Percentiles rank a stretch among this genome's conserved stretches.
phyloP scores from a whole-genome alignment of 257 asterid genomes.

The Coffea canephora region DNA sequence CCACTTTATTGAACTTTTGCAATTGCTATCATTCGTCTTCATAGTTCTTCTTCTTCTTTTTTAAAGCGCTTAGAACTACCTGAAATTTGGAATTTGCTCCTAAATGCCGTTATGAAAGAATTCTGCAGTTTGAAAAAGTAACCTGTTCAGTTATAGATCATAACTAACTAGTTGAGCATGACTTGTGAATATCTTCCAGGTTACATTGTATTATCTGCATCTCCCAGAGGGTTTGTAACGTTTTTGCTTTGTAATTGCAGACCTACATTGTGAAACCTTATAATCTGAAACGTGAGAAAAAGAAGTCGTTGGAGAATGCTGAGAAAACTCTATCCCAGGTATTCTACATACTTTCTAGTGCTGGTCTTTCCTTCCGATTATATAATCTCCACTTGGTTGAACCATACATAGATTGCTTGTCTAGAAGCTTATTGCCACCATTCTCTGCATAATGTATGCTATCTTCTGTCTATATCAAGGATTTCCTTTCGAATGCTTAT shows the following conservation, averaged over 20 bases:
- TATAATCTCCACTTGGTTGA: neutral
- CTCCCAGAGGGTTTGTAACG: neutral
- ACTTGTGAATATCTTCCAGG: conserved; percentile 9
- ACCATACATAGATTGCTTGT: neutral
- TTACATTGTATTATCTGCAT: neutral
- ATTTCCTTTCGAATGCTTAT: neutral
- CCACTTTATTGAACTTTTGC: neutral
- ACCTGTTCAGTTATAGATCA: neutral
- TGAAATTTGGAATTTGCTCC: neutral
- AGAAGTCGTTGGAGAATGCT: conserved; percentile 53
- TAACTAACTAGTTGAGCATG: neutral
- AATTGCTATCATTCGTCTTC: neutral
- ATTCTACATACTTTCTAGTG: conserved; percentile 11
- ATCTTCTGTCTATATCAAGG: neutral
- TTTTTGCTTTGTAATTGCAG: conserved; percentile 46
- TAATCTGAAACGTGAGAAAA: conserved; percentile 68
- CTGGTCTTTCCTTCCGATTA: conserved; percentile 1
- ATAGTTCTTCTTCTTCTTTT: neutral
- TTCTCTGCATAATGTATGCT: neutral
- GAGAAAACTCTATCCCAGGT: conserved; percentile 78
- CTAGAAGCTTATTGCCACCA: neutral
- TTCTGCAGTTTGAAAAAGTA: conserved; percentile 1
- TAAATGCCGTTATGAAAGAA: neutral
- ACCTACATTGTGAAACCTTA: conserved; percentile 75
- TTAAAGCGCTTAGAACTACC: neutral